Conservation (phyloP, 78 protist species). For the Isochrysis galbana region DNA sequence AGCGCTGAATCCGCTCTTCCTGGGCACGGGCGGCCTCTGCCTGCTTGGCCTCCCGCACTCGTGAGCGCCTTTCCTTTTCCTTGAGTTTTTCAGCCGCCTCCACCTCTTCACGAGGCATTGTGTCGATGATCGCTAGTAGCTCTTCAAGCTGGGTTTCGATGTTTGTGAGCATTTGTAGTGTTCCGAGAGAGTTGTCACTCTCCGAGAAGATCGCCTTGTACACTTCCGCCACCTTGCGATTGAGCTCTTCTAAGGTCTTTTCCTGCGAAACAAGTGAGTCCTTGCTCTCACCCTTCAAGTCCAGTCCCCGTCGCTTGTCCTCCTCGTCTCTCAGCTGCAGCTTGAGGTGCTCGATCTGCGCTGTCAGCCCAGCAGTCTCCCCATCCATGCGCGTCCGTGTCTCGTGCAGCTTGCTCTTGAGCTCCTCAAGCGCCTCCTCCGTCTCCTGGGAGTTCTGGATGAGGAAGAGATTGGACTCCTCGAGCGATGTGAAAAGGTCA, state of each 20-base stretch:
- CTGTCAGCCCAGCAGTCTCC: neutral
- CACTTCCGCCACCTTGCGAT: slow-evolving; percentile 18
- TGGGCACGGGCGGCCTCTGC: neutral
- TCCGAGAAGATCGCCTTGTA: slow-evolving; percentile 4
- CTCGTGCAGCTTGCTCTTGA: neutral
- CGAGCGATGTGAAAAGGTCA: slow-evolving; percentile 66
- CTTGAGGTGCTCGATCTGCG: slow-evolving; percentile 11
- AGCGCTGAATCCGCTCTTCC: slow-evolving; percentile 48
- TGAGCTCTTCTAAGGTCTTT: neutral
- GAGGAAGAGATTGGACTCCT: slow-evolving; percentile 76
- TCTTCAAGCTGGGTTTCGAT: slow-evolving; percentile 49
- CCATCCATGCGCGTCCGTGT: neutral
- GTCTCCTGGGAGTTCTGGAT: slow-evolving; percentile 72
- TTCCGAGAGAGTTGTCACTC: neutral
- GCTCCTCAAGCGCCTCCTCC: slow-evolving; percentile 69
- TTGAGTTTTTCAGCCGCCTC: slow-evolving; percentile 31
- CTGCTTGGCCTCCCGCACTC: slow-evolving; percentile 44
- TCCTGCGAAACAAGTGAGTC: neutral
- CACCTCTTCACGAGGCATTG: slow-evolving; percentile 39
- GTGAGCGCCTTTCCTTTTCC: slow-evolving; percentile 41
- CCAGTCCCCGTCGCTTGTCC: neutral
- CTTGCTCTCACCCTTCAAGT: neutral
- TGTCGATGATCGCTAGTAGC: slow-evolving; percentile 10
- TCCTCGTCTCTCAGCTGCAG: neutral
- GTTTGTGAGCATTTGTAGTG: slow-evolving; percentile 46